Conservation (phyloP, 2,329 filamentous ascomycete genomes). For the Fusarium sp. region DNA sequence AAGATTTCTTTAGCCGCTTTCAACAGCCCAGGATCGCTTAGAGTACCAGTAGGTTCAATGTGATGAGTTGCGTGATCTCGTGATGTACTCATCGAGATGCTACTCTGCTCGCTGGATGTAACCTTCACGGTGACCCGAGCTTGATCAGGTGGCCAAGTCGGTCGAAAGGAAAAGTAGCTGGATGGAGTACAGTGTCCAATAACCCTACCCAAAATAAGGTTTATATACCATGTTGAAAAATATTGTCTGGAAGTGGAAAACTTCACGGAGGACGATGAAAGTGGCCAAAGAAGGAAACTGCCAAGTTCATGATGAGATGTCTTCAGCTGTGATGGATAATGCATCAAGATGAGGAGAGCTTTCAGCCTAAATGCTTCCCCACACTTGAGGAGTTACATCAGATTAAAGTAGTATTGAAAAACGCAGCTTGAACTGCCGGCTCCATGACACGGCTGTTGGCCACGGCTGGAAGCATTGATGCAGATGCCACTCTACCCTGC, state of each 20-base stretch:
- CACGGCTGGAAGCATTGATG: neutral
- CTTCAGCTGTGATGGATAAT: neutral
- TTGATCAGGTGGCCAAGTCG: neutral
- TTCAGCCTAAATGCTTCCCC: neutral
- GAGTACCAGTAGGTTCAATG: neutral
- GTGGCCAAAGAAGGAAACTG: neutral
- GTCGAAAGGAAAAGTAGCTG: neutral
- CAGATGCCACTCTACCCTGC: neutral
- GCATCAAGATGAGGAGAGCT: neutral
- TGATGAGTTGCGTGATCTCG: neutral
- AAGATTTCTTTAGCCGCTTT: neutral
- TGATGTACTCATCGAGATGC: neutral
- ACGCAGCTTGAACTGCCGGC: neutral
- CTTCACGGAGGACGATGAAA: neutral
- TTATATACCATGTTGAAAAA: neutral
- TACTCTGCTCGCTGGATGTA: neutral
- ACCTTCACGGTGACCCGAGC: neutral
- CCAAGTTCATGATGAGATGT: neutral
- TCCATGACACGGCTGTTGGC: neutral
- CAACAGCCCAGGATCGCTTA: fast-evolving
- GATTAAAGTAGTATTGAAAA: neutral
- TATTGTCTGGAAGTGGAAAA: neutral
- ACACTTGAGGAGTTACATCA: neutral
- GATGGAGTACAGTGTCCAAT: neutral
- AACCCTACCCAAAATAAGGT: neutral